Evolutionary conservation across 306 rosid genomes (phyloP), one percentile per base, ranked within the genome.

Genomic region (Betula pendula): DNA sequence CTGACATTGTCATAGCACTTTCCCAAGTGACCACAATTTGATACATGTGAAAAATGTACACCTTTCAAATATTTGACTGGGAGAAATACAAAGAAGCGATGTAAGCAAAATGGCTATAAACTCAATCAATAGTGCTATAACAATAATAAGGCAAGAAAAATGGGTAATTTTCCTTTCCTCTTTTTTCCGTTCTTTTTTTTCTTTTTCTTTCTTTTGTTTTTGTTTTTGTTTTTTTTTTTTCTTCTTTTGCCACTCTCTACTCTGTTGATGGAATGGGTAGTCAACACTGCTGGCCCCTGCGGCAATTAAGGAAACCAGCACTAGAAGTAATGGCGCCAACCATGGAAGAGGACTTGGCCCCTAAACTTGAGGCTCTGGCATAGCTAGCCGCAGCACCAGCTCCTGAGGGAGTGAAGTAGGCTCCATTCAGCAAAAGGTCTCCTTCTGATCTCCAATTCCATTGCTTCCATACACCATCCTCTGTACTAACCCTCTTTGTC

Each of bases 381-480:
- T 95, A 95, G 84, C 92, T 92, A 24, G 90, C 87, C 27, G 79
- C 90, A 40, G 96, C 87, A 29, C 96, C 96, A 70, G 88, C 91
- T 81, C 99, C 99, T 27, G 99, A 95, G 31, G 91, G 71, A 66
- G 88, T 87, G 86, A 95, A 95, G 74, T 79, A 92, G 43, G 99
- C 99, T 72, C 98, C 99, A 81, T 95, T 92, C 22, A 95, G 88
- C 85, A 95, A 0, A 44, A 95, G 93, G 84, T 95, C 99, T 83
- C 99, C 98, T 47, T 90, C 94, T 31, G 99, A 90, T 71, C 99
- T 89, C 99, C 99, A 95, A 68, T 95, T 95, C 99, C 99, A 95
- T 8, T 68, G 51, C 81, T 42, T 95, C 99, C 99, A 95, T n/a
- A 9, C 1, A 10, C 84, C 48, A 8, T 22, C 1, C 2, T 42